Evolutionary conservation across 1,284 basidiomycete species (phyloP).

Genomic region (Trametes sp.): DNA sequence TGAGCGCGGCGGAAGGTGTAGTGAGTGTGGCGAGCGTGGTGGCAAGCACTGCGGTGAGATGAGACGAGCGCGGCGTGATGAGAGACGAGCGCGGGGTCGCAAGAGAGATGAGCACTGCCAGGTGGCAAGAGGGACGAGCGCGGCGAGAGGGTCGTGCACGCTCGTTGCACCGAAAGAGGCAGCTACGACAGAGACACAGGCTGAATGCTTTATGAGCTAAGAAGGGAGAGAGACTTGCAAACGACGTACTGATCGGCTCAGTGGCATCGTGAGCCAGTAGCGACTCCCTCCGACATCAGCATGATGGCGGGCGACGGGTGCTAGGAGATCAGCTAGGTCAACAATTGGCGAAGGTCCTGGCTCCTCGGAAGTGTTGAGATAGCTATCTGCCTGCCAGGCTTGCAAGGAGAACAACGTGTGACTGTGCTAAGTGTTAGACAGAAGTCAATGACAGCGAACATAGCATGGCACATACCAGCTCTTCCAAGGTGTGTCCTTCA

Average conservation of each 20-base stretch:
- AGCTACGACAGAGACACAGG: background rate
- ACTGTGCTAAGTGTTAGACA: background rate
- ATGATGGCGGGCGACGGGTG: background rate
- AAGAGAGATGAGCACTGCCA: no score
- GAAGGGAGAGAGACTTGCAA: background rate
- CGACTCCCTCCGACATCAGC: background rate
- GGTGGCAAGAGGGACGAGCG: no score
- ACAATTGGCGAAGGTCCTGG: background rate
- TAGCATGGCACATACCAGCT: background rate
- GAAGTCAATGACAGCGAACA: background rate
- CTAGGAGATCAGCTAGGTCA: background rate
- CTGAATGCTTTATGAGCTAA: background rate
- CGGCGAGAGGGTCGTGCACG: no score
- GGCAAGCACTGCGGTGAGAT: no score
- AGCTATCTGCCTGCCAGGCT: background rate
- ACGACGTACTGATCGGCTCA: background rate
- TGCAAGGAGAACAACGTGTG: background rate
- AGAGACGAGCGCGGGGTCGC: no score
- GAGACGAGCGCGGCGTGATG: no score
- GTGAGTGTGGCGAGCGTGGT: no score
- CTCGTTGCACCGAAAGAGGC: no score
- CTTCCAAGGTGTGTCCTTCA: background rate
- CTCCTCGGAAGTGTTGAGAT: background rate
- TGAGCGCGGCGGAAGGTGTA: no score
- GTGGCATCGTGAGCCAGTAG: constrained; percentile 2